These are phyloP conservation scores for Mallotus nudiflorus DNA, from an alignment of 345 rosid genomes.

Conservation along the genomic window DNA sequence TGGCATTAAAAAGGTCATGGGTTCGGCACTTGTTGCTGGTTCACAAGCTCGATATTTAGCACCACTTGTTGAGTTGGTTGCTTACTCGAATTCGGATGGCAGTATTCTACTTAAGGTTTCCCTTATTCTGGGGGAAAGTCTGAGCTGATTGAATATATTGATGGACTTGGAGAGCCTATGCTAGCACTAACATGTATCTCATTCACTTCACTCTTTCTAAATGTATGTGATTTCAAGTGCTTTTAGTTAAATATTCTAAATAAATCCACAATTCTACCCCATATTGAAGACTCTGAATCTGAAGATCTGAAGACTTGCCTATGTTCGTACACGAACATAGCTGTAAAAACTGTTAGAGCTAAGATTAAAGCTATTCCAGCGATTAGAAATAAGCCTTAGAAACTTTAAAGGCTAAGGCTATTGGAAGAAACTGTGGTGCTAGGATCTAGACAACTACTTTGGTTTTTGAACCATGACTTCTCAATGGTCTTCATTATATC, in stretches of 20 bases:
- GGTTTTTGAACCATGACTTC: constrained; percentile 12
- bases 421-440: constrained; percentile 11
- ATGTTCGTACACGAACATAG: constrained; percentile 18
- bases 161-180: background rate
- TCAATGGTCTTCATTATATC: constrained; percentile 20
- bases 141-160: no score
- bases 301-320: background rate
- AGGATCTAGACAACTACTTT: constrained; percentile 12
- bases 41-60: no score
- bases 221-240: constrained; percentile 16
- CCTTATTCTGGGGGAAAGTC: no score
- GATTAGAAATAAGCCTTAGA: constrained; percentile 28
- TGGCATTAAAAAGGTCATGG: no score
- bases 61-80: no score
- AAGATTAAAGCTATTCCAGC: constrained; percentile 18
- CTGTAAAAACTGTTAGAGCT: constrained; percentile 8
- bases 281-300: background rate
- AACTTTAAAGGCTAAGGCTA: constrained; percentile 23
- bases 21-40: no score
- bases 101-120: no score
- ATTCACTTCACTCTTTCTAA: background rate
- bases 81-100: no score
- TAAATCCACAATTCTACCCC: constrained; percentile 6
- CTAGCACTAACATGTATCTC: no score
- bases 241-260: constrained; percentile 17